Conservation (phyloP, 2,329 filamentous ascomycete genomes). For the Pseudogymnoascus sp. region DNA sequence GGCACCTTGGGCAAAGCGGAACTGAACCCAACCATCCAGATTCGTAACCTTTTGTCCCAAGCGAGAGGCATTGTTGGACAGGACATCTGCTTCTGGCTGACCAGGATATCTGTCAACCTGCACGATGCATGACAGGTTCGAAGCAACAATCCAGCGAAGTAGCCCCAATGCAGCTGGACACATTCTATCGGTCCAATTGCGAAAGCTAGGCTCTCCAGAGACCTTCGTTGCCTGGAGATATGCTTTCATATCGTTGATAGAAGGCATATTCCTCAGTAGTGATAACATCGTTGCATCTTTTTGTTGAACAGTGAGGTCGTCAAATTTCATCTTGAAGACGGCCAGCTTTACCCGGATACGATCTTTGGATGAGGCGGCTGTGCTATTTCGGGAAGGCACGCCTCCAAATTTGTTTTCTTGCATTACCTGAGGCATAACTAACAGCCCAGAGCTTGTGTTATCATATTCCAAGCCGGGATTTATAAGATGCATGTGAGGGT, state of each 20-base stretch:
- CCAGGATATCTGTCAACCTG: constrained; percentile 49
- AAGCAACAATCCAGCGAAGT: constrained; percentile 81
- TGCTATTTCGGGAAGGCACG: not conserved
- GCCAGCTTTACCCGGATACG: not conserved
- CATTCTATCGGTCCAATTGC: constrained; percentile 50
- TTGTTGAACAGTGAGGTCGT: constrained; percentile 36
- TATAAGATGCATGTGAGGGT: not conserved
- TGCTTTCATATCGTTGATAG: constrained; percentile 47
- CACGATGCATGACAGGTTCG: constrained; percentile 78
- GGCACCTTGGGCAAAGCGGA: constrained; percentile 78
- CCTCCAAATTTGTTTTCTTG: not conserved
- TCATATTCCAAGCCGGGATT: not conserved
- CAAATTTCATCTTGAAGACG: constrained; percentile 47
- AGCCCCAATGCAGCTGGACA: constrained; percentile 58
- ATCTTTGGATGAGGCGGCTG: not conserved
- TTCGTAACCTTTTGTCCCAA: constrained; percentile 42
- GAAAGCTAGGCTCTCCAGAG: constrained; percentile 24
- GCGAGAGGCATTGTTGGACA: constrained; percentile 17
- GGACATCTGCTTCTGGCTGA: constrained; percentile 19
- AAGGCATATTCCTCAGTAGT: constrained; percentile 51
- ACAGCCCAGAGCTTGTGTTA: not conserved
- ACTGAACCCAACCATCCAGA: constrained; percentile 63
- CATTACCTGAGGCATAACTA: not conserved
- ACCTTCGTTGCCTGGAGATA: constrained; percentile 33
- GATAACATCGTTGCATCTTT: constrained; percentile 44